Conservation (phyloP, 257 asterid species). For the Striga asiatica region DNA sequence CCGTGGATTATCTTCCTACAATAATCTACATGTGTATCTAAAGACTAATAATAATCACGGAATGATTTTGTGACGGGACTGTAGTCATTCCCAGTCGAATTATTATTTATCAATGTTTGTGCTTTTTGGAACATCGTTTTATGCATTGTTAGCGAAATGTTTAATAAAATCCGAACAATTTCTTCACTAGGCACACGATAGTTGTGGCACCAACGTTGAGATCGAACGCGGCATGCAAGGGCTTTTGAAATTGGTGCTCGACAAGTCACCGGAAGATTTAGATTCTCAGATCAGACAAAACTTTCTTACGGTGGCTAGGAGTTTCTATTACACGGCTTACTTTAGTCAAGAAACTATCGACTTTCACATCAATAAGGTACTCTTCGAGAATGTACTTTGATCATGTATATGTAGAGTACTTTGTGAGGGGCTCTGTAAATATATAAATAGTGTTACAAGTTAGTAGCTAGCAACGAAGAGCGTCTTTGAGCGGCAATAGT, state of each 20-base stretch:
- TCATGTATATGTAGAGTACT: background rate
- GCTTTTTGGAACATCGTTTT: too few species aligned
- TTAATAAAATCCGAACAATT: too few species aligned
- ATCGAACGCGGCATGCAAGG: conserved; percentile 54
- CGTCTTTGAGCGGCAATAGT: too few species aligned
- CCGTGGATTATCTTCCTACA: too few species aligned
- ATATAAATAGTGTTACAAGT: background rate
- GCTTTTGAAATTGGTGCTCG: conserved; percentile 41
- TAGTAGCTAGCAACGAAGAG: too few species aligned
- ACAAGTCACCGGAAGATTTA: conserved; percentile 23
- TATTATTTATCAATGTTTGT: too few species aligned
- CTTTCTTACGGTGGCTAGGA: conserved; percentile 49
- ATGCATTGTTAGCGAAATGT: too few species aligned
- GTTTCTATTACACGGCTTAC: conserved; percentile 49
- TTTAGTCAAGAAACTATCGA: conserved; percentile 40
- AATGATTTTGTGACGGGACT: too few species aligned
- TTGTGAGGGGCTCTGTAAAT: background rate
- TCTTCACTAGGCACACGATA: conserved; percentile 16
- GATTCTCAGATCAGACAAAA: conserved; percentile 34
- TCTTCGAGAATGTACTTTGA: conserved; percentile 48
- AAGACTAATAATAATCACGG: too few species aligned
- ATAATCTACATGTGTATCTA: too few species aligned
- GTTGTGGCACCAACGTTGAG: conserved; percentile 16
- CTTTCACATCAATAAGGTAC: conserved; percentile 57
- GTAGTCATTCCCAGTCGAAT: too few species aligned